Evolutionary conservation across 441 rosid species (phyloP).

Genomic region (Pelargonium australe): DNA sequence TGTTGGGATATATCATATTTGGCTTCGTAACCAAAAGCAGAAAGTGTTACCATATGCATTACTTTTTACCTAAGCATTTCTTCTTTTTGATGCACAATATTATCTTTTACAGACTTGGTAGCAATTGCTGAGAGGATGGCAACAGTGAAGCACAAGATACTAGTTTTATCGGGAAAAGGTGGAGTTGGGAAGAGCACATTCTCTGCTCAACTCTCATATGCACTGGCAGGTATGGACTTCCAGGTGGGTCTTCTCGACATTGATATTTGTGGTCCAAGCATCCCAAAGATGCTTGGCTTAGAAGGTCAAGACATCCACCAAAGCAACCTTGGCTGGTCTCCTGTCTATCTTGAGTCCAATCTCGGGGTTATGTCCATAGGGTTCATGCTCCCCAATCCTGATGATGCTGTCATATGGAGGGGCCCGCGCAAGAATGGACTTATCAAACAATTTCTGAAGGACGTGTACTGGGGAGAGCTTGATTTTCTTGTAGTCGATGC

Average conservation of each 20-base stretch:
- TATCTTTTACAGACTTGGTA: conserved; percentile 66
- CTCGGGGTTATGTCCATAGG: conserved; percentile 97
- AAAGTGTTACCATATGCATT: background rate
- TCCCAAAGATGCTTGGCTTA: conserved; percentile 91
- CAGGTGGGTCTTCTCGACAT: conserved; percentile 88
- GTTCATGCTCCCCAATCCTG: conserved; percentile 88
- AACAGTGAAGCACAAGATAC: conserved; percentile 82
- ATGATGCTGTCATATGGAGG: conserved; percentile 97
- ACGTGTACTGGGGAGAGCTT: conserved; percentile 87
- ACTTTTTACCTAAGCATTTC: too few species aligned
- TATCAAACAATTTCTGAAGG: conserved; percentile 88
- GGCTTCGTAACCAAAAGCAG: background rate
- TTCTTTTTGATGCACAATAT: background rate
- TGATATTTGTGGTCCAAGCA: conserved; percentile 94
- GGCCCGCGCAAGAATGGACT: conserved; percentile 93
- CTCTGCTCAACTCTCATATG: conserved; percentile 84
- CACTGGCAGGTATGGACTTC: conserved; percentile 75
- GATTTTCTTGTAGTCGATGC: conserved; percentile 89
- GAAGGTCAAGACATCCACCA: conserved; percentile 93
- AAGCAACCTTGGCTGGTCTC: conserved; percentile 98
- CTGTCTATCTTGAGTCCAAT: conserved; percentile 85
- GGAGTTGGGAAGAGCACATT: conserved; percentile 98
- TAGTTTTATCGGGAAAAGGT: conserved; percentile 87
- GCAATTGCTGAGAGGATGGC: conserved; percentile 88
- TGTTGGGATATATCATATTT: background rate